Evolutionary conservation across 2,329 filamentous ascomycete genomes (phyloP).

Genomic region (Didymella glomerata): DNA sequence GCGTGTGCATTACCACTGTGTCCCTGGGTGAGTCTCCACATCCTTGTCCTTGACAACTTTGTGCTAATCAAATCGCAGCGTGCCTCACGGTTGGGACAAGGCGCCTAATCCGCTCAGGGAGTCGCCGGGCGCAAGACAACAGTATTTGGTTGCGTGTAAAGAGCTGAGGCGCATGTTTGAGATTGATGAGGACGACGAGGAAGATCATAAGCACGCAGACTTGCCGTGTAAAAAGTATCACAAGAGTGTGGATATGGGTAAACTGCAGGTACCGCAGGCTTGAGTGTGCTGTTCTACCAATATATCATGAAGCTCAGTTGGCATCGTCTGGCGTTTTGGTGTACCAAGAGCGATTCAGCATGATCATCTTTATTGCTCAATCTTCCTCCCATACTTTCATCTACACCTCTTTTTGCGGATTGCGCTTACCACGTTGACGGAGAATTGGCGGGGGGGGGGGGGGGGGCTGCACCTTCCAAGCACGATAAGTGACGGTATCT

Average conservation of each 20-base stretch:
- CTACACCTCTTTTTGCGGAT: too few species aligned
- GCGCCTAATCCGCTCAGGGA: slow-evolving; percentile 67
- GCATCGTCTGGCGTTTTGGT: not conserved
- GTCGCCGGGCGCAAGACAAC: slow-evolving; percentile 60
- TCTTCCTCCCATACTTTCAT: too few species aligned
- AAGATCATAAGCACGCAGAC: slow-evolving; percentile 12
- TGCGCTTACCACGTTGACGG: too few species aligned
- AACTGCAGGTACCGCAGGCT: slow-evolving; percentile 14
- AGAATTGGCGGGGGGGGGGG: too few species aligned
- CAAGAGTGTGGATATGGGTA: slow-evolving; percentile 18
- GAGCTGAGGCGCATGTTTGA: slow-evolving; percentile 58
- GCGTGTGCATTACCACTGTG: slow-evolving; percentile 66
- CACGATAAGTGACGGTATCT: too few species aligned
- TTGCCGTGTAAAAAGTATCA: slow-evolving; percentile 14
- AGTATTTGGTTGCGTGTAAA: slow-evolving; percentile 64
- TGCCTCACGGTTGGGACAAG: slow-evolving; percentile 64
- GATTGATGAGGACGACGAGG: slow-evolving; percentile 41
- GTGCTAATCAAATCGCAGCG: not conserved
- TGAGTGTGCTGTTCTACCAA: not conserved
- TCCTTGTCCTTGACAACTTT: not conserved
- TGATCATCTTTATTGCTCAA: too few species aligned
- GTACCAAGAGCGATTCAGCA: too few species aligned
- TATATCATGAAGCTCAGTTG: too few species aligned
- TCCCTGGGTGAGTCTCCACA: slow-evolving; percentile 52
- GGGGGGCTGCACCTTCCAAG: too few species aligned